phyloP scores from a whole-genome alignment of 108 stramenopile species.

The Pseudonitzschia multiseries region DNA sequence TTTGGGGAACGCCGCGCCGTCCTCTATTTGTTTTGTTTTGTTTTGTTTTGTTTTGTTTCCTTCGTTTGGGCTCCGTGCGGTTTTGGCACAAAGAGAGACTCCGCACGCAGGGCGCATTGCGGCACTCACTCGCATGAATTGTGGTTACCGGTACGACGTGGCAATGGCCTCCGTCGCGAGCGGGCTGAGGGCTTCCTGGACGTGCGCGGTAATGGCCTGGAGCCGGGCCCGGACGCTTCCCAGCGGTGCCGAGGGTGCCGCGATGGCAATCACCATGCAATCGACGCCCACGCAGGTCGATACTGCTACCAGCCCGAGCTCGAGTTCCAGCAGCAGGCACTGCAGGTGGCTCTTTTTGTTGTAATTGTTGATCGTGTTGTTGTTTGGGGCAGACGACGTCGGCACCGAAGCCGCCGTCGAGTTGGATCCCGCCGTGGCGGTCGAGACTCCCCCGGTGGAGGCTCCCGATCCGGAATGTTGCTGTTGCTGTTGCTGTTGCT shows the following conservation, averaged over 20 bases:
- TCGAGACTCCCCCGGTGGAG: not conserved
- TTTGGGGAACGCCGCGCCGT: no score
- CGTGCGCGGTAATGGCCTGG: slow-evolving; percentile 60
- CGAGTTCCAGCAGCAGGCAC: slow-evolving; percentile 49
- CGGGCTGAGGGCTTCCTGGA: slow-evolving; percentile 74
- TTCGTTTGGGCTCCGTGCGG: no score
- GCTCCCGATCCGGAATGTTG: not conserved
- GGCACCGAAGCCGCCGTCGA: not conserved
- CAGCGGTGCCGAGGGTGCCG: slow-evolving; percentile 58
- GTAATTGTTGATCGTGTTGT: not conserved
- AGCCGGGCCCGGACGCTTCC: slow-evolving; percentile 73
- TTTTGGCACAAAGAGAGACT: no score
- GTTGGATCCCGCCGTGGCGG: not conserved
- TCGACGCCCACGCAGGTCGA: slow-evolving; percentile 59
- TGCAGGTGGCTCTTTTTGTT: slow-evolving; percentile 39
- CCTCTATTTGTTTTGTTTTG: no score
- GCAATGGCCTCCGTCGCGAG: slow-evolving; percentile 28
- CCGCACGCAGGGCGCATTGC: no score
- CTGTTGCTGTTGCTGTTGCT: no score
- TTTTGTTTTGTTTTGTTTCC: no score
- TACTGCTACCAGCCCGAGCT: slow-evolving; percentile 64
- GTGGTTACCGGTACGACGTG: slow-evolving; percentile 9
- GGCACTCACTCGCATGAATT: no score
- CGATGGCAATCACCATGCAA: slow-evolving; percentile 78
- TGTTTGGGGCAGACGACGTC: not conserved